These are phyloP conservation scores for Suillus hirtellus DNA, from an alignment of 768 basidiomycete species.

Conservation along the genomic window DNA sequence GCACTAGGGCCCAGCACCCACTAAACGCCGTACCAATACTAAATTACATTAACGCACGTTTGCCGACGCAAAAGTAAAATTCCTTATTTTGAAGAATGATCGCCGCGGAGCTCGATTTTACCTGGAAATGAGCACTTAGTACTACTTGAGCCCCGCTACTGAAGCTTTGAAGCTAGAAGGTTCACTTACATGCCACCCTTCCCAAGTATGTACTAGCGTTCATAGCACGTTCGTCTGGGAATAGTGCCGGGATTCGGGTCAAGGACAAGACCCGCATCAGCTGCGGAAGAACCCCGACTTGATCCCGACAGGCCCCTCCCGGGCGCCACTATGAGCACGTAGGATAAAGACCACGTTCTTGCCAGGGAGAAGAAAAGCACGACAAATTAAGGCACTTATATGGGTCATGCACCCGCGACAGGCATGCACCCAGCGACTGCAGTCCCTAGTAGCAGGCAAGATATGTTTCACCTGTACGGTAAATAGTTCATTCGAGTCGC, in stretches of 20 bases:
- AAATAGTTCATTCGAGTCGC: background rate
- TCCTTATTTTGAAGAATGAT: background rate
- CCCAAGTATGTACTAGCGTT: too few relatives aligned
- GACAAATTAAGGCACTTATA: background rate
- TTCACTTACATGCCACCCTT: too few relatives aligned
- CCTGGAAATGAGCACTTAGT: too few relatives aligned
- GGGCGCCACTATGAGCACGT: background rate
- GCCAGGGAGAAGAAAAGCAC: background rate
- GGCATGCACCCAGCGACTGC: too few relatives aligned
- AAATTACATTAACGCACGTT: background rate
- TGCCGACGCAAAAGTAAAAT: background rate
- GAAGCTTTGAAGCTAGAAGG: too few relatives aligned
- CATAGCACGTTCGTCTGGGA: background rate
- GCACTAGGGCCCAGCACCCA: background rate
- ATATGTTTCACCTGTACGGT: too few relatives aligned
- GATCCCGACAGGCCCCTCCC: background rate
- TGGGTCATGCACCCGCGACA: background rate
- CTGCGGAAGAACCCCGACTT: background rate
- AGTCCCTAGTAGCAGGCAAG: background rate
- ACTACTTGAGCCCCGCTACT: too few relatives aligned
- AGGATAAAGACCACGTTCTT: background rate
- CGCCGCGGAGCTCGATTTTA: background rate
- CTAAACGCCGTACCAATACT: background rate
- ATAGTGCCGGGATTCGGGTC: background rate
- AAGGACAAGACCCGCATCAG: background rate